Evolutionary conservation across 345 rosid genomes (phyloP).

Genomic region (Combretum micranthum): DNA sequence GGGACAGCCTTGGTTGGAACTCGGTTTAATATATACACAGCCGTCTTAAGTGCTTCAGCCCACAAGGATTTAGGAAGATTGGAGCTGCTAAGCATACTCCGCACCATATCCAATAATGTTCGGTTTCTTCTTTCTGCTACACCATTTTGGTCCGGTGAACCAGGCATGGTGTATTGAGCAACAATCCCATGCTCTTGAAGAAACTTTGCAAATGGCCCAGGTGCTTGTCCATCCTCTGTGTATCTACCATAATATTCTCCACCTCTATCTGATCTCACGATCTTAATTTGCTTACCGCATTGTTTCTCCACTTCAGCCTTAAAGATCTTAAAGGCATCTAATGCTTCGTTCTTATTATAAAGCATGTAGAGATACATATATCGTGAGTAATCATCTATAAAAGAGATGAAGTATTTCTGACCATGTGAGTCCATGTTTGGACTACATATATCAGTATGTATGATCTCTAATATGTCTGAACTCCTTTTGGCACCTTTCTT

Average conservation of each 20-base stretch:
- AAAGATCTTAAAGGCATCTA: not conserved
- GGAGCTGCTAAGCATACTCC: too few species aligned
- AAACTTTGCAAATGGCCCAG: not conserved
- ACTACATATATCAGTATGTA: not conserved
- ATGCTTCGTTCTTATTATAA: not conserved
- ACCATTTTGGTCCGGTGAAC: too few species aligned
- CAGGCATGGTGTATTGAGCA: not conserved
- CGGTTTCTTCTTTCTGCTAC: too few species aligned
- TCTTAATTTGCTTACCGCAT: not conserved
- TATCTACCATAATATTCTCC: not conserved
- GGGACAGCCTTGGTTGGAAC: too few species aligned
- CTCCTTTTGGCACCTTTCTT: not conserved
- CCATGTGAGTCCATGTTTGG: not conserved
- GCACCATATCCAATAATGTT: too few species aligned
- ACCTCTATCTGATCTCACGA: not conserved
- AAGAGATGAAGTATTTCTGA: not conserved
- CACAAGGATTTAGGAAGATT: too few species aligned
- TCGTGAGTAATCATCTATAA: not conserved
- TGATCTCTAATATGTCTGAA: not conserved
- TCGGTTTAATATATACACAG: too few species aligned
- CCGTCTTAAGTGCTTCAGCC: too few species aligned
- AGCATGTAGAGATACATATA: not conserved
- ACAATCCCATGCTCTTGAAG: not conserved
- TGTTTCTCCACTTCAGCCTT: not conserved
- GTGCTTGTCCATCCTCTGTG: not conserved